Percentiles rank a stretch among this genome's conserved stretches.
Evolutionary conservation across 495 filamentous ascomycete species (phyloP).

Genomic region (Aspergillus affinis): DNA sequence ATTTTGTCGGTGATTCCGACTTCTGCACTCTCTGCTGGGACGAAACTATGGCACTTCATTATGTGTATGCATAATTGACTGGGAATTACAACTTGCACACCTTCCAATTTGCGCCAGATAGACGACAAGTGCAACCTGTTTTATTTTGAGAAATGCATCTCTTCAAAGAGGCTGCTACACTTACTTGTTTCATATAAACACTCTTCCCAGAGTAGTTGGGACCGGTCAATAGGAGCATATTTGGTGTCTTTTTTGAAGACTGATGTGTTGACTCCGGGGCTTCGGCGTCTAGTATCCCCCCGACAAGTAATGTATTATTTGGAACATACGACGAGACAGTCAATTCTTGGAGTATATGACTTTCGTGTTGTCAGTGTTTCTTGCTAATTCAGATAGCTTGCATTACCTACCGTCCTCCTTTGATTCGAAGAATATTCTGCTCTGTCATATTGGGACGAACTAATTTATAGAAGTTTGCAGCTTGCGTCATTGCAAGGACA

Average conservation of each 20-base stretch:
- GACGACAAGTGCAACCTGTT: constrained; percentile 76
- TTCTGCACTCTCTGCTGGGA: constrained; percentile 74
- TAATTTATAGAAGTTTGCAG: constrained; percentile 74
- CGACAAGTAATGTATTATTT: constrained; percentile 71
- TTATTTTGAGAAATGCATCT: constrained; percentile 12
- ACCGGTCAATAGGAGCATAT: constrained; percentile 83
- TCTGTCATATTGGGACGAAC: constrained; percentile 66
- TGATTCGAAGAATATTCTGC: constrained; percentile 73
- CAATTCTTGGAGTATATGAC: constrained; percentile 86
- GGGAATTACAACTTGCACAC: constrained; percentile 24
- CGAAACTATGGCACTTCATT: constrained; percentile 54
- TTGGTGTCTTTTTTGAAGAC: constrained; percentile 46
- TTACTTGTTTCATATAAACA: constrained; percentile 86
- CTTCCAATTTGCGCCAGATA: constrained; percentile 91
- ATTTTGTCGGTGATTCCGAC: constrained; percentile 94
- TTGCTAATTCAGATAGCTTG: not conserved
- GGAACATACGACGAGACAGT: constrained; percentile 83
- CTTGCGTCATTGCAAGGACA: constrained; percentile 75
- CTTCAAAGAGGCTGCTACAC: not conserved
- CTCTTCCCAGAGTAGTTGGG: constrained; percentile 97
- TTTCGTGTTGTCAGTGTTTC: constrained; percentile 28
- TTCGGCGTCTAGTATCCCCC: constrained; percentile 51
- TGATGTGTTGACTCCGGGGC: constrained; percentile 4
- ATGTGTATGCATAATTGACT: not conserved
- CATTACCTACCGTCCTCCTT: constrained; percentile 64